Percentiles rank a stretch among this genome's conserved stretches.
Conservation (phyloP, 306 rosid genomes). For the Cicer chorassanicum region DNA sequence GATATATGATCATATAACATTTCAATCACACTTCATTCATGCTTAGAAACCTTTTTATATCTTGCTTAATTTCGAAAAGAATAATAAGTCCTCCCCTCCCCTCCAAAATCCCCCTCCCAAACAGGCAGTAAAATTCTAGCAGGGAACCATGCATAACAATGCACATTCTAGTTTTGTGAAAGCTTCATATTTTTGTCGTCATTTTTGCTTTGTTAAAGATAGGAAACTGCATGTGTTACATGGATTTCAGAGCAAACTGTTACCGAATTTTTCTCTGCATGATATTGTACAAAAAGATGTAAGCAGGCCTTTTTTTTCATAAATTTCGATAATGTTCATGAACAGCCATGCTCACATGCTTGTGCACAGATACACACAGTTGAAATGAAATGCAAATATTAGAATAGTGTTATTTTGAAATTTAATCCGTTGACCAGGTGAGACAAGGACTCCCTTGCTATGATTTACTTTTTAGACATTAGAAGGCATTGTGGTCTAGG, state of each 20-base stretch:
- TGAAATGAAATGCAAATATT: constrained; percentile 16
- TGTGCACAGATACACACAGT: constrained; percentile 3
- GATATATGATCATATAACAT: too few relatives aligned
- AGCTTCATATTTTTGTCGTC: neutral
- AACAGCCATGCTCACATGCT: constrained; percentile 18
- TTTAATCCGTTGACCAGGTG: constrained; percentile 5
- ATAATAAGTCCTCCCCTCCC: too few relatives aligned
- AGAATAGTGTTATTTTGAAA: constrained; percentile 4
- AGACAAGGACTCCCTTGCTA: constrained; percentile 1
- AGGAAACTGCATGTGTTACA: constrained; percentile 14
- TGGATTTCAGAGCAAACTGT: neutral
- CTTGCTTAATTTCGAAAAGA: too few relatives aligned
- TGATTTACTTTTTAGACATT: constrained; percentile 19
- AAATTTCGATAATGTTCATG: neutral
- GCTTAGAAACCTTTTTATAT: too few relatives aligned
- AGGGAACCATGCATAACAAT: neutral
- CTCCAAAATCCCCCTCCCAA: too few relatives aligned
- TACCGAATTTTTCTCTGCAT: constrained; percentile 3
- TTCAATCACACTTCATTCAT: too few relatives aligned
- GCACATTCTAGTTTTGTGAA: neutral
- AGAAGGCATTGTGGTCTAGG: neutral
- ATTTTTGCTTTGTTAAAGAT: constrained; percentile 8
- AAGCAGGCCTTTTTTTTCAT: constrained; percentile 4
- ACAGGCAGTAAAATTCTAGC: neutral
- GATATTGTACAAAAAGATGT: constrained; percentile 13